A percentile compares a stretch with the other conserved stretches of the same genome.
phyloP scores from a whole-genome alignment of 164 flowering plant species.

The Platanus orientalis region DNA sequence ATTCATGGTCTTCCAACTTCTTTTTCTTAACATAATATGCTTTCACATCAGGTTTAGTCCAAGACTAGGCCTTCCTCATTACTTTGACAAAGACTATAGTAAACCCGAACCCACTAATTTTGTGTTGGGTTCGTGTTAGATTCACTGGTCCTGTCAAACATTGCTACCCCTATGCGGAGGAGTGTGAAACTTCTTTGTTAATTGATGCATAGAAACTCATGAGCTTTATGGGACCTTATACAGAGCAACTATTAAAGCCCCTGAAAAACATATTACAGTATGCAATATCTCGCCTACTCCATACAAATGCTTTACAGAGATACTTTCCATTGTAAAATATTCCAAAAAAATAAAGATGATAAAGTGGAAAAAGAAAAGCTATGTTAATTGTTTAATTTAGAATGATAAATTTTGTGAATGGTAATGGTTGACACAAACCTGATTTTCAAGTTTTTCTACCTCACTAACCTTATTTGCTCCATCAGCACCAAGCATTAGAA shows the following conservation, averaged over 20 bases:
- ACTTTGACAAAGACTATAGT: too few species aligned
- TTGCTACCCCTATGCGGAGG: background rate
- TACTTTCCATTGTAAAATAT: slow-evolving; percentile 49
- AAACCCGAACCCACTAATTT: too few species aligned
- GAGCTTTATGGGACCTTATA: slow-evolving; percentile 41
- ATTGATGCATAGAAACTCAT: slow-evolving; percentile 18
- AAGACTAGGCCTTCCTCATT: too few species aligned
- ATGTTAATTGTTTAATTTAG: background rate
- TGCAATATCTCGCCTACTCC: slow-evolving; percentile 61
- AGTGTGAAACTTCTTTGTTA: slow-evolving; percentile 13
- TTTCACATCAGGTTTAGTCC: too few species aligned
- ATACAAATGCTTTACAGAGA: slow-evolving; percentile 26
- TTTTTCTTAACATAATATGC: too few species aligned
- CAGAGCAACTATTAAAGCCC: slow-evolving; percentile 61
- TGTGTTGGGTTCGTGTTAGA: too few species aligned
- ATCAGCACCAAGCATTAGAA: too few species aligned
- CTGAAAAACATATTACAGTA: slow-evolving; percentile 43
- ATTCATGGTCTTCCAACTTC: too few species aligned
- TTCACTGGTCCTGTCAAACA: too few species aligned
- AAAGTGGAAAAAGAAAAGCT: background rate
- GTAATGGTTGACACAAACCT: too few species aligned
- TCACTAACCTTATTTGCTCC: too few species aligned
- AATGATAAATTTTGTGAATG: background rate
- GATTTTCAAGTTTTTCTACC: too few species aligned
- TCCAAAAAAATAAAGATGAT: background rate